Evolutionary conservation across 768 basidiomycete genomes (phyloP), one percentile per base, ranked within the genome.

Genomic region (Mycena vitilis): DNA sequence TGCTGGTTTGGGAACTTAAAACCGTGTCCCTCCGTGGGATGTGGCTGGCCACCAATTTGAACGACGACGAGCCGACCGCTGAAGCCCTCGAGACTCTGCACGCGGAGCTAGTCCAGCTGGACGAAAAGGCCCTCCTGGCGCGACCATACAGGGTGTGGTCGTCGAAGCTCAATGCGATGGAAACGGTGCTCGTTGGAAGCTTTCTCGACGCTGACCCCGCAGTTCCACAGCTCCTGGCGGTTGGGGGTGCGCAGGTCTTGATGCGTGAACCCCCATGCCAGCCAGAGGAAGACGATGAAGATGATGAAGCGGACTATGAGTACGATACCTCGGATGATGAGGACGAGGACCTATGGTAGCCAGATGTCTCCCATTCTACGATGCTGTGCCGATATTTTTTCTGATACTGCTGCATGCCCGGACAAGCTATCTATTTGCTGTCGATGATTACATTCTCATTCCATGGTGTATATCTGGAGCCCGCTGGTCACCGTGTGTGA

Each of bases 161-260:
- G 37, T 20, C 48, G 9, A 48, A 12, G 23, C 60, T 49, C 20
- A 22, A 38, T 8, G 25, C 48, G 61, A 63, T 54, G 51, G 61
- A 58, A 44, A 57, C 57, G 9, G 57, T 52, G 20, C 36, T 44
- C 0, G 62, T 69, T 11, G 11, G 49, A 36, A 60, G 63, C 52
- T 69, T 54, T 30, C 34, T 69, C 0, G 44, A 60, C 20, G 15
- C 51, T 5, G 63, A 65, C 36, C 52, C 44, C 18, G 53, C 44
- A 10, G 20, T 22, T 8, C n/a, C 23, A 4, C 52, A 49, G 15
- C 49, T 65, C 23, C 22, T 69, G 22, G 68, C 58, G 18, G 59
- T 69, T 15, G 63, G 68, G 3, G 68, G 68, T 30, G 58, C 68
- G 2, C 67, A 52, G 3, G 30, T 68, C n/a, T 58, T 68, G 60